phyloP scores from a whole-genome alignment of 768 basidiomycete genomes.

The Tephrocybe sp. region DNA sequence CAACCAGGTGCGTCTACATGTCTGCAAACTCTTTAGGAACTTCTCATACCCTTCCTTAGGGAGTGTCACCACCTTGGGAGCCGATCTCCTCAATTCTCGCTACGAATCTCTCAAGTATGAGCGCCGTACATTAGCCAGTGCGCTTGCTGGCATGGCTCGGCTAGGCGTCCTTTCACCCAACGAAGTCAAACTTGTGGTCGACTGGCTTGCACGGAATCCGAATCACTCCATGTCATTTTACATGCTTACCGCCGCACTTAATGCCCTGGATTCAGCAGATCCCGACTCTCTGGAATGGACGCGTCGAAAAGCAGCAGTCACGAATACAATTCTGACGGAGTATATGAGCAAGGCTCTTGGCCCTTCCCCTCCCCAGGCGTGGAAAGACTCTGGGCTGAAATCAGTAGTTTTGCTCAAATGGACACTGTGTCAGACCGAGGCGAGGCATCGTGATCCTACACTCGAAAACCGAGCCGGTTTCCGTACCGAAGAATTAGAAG shows the following conservation, averaged over 20 bases:
- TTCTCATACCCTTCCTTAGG: conserved; percentile 27
- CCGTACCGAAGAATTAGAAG: conserved; percentile 77
- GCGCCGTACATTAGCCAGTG: conserved; percentile 62
- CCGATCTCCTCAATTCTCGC: conserved; percentile 64
- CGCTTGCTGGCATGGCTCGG: conserved; percentile 60
- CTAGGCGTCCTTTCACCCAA: conserved; percentile 56
- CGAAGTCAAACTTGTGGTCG: conserved; percentile 63
- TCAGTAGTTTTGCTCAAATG: conserved; percentile 79
- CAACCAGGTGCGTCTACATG: conserved; percentile 45
- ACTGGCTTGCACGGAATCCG: conserved; percentile 68
- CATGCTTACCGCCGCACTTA: conserved; percentile 60
- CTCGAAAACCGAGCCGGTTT: conserved; percentile 65
- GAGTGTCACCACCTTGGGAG: conserved; percentile 49
- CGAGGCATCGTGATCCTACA: conserved; percentile 62
- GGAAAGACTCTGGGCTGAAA: conserved; percentile 72
- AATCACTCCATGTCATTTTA: conserved; percentile 70
- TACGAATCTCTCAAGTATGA: conserved; percentile 75
- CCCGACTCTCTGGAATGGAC: conserved; percentile 44
- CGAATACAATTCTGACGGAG: conserved; percentile 42
- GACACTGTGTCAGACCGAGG: conserved; percentile 81
- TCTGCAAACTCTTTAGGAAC: background rate
- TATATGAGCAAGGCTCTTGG: conserved; percentile 62
- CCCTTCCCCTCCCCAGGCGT: conserved; percentile 39
- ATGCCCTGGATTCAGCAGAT: conserved; percentile 65
- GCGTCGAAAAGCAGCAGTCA: conserved; percentile 46